A percentile compares a stretch with the other conserved stretches of the same genome.
These are phyloP conservation scores for Helotiales sp. DNA, from an alignment of 2,329 filamentous ascomycete genomes.

Conservation along the genomic window DNA sequence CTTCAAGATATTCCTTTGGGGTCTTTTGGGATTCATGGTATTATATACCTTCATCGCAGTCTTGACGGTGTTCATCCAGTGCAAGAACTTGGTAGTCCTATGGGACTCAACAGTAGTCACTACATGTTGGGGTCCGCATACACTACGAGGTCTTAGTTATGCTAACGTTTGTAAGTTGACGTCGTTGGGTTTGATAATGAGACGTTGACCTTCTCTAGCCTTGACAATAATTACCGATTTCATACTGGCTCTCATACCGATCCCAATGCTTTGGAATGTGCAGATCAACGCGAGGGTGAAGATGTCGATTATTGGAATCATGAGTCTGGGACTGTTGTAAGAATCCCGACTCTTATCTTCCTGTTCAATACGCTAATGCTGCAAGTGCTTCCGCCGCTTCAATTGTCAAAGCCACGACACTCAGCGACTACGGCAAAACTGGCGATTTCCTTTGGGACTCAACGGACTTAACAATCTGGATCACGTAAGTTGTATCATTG, in stretches of 20 bases:
- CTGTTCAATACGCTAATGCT: background rate
- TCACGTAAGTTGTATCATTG: slow-evolving; percentile 25
- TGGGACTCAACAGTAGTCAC: slow-evolving; percentile 15
- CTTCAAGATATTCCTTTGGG: slow-evolving; percentile 11
- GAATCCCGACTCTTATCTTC: background rate
- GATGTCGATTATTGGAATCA: slow-evolving; percentile 41
- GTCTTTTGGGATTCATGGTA: slow-evolving; percentile 14
- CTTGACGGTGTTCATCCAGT: slow-evolving; percentile 16
- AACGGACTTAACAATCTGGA: slow-evolving; percentile 55
- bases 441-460: slow-evolving; percentile 53
- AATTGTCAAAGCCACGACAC: slow-evolving; percentile 49
- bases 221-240: slow-evolving; percentile 33
- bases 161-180: background rate
- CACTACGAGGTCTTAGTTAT: background rate
- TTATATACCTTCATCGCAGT: slow-evolving; percentile 15
- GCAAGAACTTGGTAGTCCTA: slow-evolving; percentile 13
- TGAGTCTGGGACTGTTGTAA: slow-evolving; percentile 29
- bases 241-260: slow-evolving; percentile 46
- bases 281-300: slow-evolving; percentile 49
- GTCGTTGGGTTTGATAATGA: background rate
- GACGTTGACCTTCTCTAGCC: background rate
- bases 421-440: slow-evolving; percentile 47
- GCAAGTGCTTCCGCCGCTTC: slow-evolving; percentile 18
- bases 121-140: slow-evolving; percentile 11
- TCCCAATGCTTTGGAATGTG: slow-evolving; percentile 49